A percentile compares a stretch with the other conserved stretches of the same genome.
Evolutionary conservation across 208 protist species (phyloP).

Genomic region (Crithidia fasciculata): DNA sequence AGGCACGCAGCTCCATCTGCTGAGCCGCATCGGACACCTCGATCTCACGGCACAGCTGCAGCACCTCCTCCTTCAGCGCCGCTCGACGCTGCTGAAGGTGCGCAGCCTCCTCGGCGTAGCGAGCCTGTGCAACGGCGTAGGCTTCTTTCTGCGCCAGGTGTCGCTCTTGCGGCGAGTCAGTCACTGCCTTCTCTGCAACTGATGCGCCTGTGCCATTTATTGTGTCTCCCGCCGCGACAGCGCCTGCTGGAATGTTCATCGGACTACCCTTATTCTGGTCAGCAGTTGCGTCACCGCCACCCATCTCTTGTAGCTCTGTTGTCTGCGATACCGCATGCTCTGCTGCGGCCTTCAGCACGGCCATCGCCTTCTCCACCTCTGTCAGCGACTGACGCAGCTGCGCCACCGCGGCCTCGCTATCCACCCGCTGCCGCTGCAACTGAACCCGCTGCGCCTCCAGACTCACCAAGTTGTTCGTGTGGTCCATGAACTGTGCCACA

Average conservation of each 20-base stretch:
- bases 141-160: slow-evolving; percentile 13
- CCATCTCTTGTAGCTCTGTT: not conserved
- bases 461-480: slow-evolving; percentile 20
- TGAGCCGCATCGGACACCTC: slow-evolving; percentile 51
- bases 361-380: not conserved
- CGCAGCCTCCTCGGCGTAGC: slow-evolving; percentile 10
- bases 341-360: not conserved
- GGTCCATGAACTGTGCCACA: slow-evolving; percentile 23
- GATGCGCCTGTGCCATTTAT: too few species aligned
- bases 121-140: not conserved
- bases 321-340: not conserved
- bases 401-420: not conserved
- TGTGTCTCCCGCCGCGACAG: too few species aligned
- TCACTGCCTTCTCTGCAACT: too few species aligned
- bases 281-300: not conserved
- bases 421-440: slow-evolving; percentile 3
- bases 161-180: not conserved
- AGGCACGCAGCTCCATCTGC: slow-evolving; percentile 41
- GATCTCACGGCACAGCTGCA: slow-evolving; percentile 41
- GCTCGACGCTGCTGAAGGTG: slow-evolving; percentile 17
- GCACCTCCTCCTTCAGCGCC: slow-evolving; percentile 31
- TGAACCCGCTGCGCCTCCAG: slow-evolving; percentile 10
- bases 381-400: not conserved
- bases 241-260: too few species aligned
- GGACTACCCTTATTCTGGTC: not conserved